Evolutionary conservation across 2,329 filamentous ascomycete species (phyloP), one percentile per base, ranked within the genome.

Genomic region (Lachnellula subtilissima): DNA sequence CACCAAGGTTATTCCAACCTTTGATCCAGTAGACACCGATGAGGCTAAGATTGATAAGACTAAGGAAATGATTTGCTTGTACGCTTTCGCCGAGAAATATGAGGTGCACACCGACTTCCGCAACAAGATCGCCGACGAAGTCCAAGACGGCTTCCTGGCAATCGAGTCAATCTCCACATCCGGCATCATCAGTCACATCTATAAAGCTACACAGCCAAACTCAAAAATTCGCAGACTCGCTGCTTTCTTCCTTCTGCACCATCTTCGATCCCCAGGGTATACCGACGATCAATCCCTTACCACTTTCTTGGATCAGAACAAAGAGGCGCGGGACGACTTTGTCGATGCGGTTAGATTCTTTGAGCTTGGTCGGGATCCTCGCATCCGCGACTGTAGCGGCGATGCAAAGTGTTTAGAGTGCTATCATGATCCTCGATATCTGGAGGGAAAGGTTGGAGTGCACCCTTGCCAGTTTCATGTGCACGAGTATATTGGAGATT

Each of bases 101-200:
- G 28, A 56, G 0, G 23, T 66, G 12, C n/a, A 48, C 2, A 12
- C 22, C 7, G 39, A 35, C 4, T 48, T 64, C 5, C 43, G 50
- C 15, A 66, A 67, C 45, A 57, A 58, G 39, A 56, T 60, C 1
- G 64, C 66, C 51, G 65, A 67, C 8, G 40, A 43, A 2, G 60
- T 67, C 25, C 65, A 66, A 46, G 61, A 66, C 48, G 61, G 59
- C 4, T 64, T 64, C 39, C 22, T 43, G 4, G 35, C 58, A 9
- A 47, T 59, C 2, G 43, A 55, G 1, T 53, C 42, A 45, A 14
- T 47, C 64, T 6, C 59, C 61, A 23, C 22, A 54, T 1, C 15
- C 39, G 4, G 23, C 22, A 22, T 45, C 19, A 14, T 45, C 9
- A 45, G 42, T 6, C 50, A 48, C 2, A 58, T 67, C 9, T 64